Conservation (phyloP, 352 stramenopile genomes). For the Thalassiosira pacifica region DNA sequence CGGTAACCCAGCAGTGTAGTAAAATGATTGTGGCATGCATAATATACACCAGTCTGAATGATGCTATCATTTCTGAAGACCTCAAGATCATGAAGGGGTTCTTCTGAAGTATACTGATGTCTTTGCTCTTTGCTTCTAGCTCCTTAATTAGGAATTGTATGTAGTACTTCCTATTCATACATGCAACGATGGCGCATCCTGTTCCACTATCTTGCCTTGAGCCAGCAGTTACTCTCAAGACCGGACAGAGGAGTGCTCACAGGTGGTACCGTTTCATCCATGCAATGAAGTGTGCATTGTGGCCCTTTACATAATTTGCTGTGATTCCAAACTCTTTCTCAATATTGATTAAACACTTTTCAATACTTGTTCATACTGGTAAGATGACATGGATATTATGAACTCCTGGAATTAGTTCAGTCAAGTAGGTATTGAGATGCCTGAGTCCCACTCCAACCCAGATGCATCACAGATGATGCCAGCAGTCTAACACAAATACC, state of each 20-base stretch:
- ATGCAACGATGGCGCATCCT: slow-evolving; percentile 9
- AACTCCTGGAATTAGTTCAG: neutral
- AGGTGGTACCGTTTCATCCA: slow-evolving; percentile 10
- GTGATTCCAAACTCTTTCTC: slow-evolving; percentile 3
- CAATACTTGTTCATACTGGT: neutral
- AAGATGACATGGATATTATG: neutral
- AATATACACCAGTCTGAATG: neutral
- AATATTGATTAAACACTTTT: neutral
- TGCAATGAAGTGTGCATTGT: neutral
- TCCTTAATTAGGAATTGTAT: neutral
- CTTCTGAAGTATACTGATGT: slow-evolving; percentile 6
- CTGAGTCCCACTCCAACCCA: neutral
- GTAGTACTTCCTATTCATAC: neutral
- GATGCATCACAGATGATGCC: slow-evolving; percentile 7
- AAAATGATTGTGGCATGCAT: neutral
- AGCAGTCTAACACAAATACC: neutral
- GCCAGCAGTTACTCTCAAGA: neutral
- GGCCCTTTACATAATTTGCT: slow-evolving; percentile 16
- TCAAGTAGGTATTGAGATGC: neutral
- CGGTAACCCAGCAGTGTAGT: neutral
- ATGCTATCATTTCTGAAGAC: slow-evolving; percentile 12
- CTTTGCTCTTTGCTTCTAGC: neutral
- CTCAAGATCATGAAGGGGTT: neutral
- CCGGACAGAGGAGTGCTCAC: neutral
- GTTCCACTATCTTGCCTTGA: neutral